These are phyloP conservation scores for Tetrahymena borealis DNA, from an alignment of 73 alveolate genomes.

Conservation along the genomic window DNA sequence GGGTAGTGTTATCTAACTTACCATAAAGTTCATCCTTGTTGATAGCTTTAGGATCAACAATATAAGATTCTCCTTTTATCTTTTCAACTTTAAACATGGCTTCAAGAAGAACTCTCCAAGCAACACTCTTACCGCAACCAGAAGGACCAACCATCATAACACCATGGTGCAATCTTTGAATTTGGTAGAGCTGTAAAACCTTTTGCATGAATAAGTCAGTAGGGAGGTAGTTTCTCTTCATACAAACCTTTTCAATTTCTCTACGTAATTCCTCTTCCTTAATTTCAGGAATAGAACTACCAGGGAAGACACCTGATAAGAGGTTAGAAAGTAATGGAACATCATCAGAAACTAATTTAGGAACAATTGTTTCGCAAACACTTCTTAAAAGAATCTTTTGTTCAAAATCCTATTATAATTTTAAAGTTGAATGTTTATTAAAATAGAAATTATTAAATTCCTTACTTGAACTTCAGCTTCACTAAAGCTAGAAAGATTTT, in stretches of 20 bases:
- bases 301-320: slow-evolving; percentile 99
- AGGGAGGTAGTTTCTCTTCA: slow-evolving; percentile 70
- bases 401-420: slow-evolving; percentile 79
- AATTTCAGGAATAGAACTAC: slow-evolving; percentile 89
- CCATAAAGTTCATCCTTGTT: slow-evolving; percentile 98
- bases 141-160: slow-evolving; percentile 99
- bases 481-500: slow-evolving; percentile 47
- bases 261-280: slow-evolving; percentile 86
- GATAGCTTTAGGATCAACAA: slow-evolving; percentile 98
- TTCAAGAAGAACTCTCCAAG: slow-evolving; percentile 98
- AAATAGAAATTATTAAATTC: not conserved
- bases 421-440: not conserved
- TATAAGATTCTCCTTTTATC: slow-evolving; percentile 93
- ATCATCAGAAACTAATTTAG: slow-evolving; percentile 98
- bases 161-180: slow-evolving; percentile 91
- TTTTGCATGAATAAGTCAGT: slow-evolving; percentile 82
- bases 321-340: slow-evolving; percentile 81
- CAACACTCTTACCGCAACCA: slow-evolving; percentile 97
- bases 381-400: slow-evolving; percentile 90
- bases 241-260: slow-evolving; percentile 63
- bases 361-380: slow-evolving; percentile 98
- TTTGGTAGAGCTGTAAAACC: slow-evolving; percentile 81
- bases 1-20: slow-evolving; percentile 95
- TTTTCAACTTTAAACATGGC: slow-evolving; percentile 90
- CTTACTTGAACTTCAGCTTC: slow-evolving; percentile 2